A percentile compares a stretch with the other conserved stretches of the same genome.
Evolutionary conservation across 2,329 filamentous ascomycete genomes (phyloP).

Genomic region (Curvularia verruculosa): DNA sequence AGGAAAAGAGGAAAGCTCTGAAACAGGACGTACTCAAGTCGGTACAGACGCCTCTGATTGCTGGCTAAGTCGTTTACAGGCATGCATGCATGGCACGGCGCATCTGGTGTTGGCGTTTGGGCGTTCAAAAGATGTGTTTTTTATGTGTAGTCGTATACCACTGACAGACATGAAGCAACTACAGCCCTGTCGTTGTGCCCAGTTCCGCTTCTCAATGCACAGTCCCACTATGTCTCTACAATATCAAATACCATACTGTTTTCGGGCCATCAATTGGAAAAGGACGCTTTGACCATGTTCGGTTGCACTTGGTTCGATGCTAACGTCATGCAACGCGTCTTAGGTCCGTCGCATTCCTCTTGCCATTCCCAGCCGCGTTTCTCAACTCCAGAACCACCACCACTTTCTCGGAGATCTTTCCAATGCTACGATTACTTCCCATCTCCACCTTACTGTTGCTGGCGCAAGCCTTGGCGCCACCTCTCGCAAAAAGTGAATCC

Average conservation of each 20-base stretch:
- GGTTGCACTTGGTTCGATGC: conserved; percentile 17
- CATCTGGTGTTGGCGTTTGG: conserved; percentile 25
- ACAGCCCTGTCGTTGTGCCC: neutral
- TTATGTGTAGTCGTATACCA: conserved; percentile 24
- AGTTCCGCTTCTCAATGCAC: neutral
- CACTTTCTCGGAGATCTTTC: conserved; percentile 2
- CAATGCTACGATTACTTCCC: conserved; percentile 31
- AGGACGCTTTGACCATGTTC: conserved; percentile 16
- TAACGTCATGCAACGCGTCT: conserved; percentile 30
- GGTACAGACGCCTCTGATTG: conserved; percentile 47
- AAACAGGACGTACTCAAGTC: conserved; percentile 56
- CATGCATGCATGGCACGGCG: conserved; percentile 21
- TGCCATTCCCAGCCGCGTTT: conserved; percentile 15
- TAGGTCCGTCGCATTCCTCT: conserved; percentile 13
- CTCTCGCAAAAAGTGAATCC: conserved; percentile 14
- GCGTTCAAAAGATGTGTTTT: conserved; percentile 29
- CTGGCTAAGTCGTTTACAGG: conserved; percentile 8
- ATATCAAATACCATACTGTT: neutral
- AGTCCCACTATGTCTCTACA: neutral
- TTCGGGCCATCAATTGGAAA: neutral
- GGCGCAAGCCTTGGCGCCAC: conserved; percentile 22
- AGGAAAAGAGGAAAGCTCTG: conserved; percentile 57
- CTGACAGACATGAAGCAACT: neutral
- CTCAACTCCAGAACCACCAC: conserved; percentile 12
- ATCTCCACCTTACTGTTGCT: conserved; percentile 32